Evolutionary conservation across 768 basidiomycete genomes (phyloP).

Genomic region (Rhodosporidiobolus sp.): DNA sequence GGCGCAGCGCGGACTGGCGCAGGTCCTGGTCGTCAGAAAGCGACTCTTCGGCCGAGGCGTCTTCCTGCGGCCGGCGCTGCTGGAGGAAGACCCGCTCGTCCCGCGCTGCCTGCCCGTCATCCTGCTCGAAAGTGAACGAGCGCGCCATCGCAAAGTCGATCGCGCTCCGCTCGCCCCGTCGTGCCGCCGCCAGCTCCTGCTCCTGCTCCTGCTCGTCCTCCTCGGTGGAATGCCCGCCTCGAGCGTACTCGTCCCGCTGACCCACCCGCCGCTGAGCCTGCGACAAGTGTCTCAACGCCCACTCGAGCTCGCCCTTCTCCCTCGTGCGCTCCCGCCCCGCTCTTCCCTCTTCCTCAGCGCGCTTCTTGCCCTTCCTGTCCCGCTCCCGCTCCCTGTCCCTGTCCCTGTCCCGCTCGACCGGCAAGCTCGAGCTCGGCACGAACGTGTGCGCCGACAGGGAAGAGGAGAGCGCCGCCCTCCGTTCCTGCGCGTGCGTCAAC

Average conservation of each 20-base stretch:
- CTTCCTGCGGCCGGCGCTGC: background rate
- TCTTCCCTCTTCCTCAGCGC: background rate
- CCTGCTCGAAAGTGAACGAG: background rate
- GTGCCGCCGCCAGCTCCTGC: background rate
- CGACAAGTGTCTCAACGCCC: background rate
- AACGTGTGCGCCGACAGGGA: slow-evolving; percentile 6
- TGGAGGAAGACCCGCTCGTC: too few relatives aligned
- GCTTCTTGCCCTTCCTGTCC: background rate
- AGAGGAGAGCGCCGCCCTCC: slow-evolving; percentile 2
- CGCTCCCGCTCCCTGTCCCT: slow-evolving; percentile 1
- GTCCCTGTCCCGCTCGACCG: slow-evolving; percentile 4
- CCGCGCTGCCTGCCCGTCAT: too few relatives aligned
- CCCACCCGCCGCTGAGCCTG: background rate
- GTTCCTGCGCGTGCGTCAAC: slow-evolving; percentile 15
- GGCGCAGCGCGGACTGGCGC: background rate
- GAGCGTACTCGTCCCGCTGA: background rate
- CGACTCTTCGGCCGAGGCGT: background rate
- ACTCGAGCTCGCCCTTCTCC: slow-evolving; percentile 1
- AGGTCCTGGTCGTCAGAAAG: background rate
- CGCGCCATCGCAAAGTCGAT: slow-evolving; percentile 26
- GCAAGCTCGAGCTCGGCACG: background rate
- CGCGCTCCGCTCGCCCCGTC: slow-evolving; percentile 12
- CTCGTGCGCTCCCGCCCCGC: background rate
- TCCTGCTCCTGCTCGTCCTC: background rate
- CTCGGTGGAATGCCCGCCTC: too few relatives aligned